phyloP scores from a whole-genome alignment of 352 stramenopile genomes.

The Blastocystis sp. region DNA sequence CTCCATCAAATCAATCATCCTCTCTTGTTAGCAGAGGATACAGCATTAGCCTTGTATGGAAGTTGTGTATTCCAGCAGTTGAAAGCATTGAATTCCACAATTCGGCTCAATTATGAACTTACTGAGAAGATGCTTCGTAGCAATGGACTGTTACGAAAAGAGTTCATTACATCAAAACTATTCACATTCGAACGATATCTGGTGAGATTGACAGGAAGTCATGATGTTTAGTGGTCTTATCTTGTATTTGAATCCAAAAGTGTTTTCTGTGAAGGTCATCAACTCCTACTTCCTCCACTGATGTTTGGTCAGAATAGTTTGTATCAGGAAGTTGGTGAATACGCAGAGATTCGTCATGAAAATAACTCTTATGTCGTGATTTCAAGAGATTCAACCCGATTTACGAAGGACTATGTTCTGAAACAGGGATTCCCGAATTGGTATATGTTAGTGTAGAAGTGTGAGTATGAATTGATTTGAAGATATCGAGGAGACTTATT shows the following conservation, averaged over 20 bases:
- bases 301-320: conserved; percentile 17
- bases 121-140: not conserved
- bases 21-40: not conserved
- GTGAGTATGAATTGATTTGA: not conserved
- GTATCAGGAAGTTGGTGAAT: not conserved
- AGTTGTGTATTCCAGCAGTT: not conserved
- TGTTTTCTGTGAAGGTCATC: not conserved
- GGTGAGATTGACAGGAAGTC: not conserved
- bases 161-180: not conserved
- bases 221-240: not conserved
- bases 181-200: not conserved
- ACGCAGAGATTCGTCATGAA: not conserved
- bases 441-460: conserved; percentile 20
- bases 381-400: not conserved
- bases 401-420: not conserved
- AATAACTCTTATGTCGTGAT: not conserved
- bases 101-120: not conserved
- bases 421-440: conserved; percentile 8
- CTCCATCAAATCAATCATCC: not conserved
- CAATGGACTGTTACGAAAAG: not conserved
- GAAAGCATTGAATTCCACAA: not conserved
- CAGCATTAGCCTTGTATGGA: not conserved
- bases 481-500: not conserved
- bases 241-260: not conserved
- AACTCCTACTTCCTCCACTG: not conserved